Conservation (phyloP, 1,284 basidiomycete genomes). For the Meripilus lineatus region DNA sequence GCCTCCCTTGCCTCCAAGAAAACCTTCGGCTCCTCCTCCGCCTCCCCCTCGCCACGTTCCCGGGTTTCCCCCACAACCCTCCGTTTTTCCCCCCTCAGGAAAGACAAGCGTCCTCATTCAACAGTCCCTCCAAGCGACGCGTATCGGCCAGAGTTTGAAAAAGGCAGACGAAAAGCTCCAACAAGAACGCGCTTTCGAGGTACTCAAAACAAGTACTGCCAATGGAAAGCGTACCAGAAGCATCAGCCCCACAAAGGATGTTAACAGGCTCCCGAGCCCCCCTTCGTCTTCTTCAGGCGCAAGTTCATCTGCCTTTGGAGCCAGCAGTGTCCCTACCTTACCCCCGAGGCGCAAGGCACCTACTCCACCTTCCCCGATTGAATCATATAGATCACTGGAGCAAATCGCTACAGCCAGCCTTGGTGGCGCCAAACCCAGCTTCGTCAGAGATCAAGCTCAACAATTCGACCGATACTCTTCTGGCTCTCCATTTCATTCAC, state of each 20-base stretch:
- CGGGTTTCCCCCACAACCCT: constrained; percentile 10
- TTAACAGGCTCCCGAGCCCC: constrained; percentile 7
- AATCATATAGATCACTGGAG: constrained; percentile 28
- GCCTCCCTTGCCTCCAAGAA: constrained; percentile 26
- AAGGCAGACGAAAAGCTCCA: constrained; percentile 63
- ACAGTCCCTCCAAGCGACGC: constrained; percentile 65
- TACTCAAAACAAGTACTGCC: constrained; percentile 43
- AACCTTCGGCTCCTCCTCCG: constrained; percentile 23
- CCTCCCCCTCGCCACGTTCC: constrained; percentile 28
- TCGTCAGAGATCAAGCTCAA: constrained; percentile 10
- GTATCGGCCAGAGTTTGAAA: constrained; percentile 62
- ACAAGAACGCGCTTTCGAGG: constrained; percentile 62
- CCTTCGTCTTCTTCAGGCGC: constrained; percentile 14
- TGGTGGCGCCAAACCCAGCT: constrained; percentile 7
- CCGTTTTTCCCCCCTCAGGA: constrained; percentile 15
- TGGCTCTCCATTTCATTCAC: constrained; percentile 7
- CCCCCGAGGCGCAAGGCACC: constrained; percentile 28
- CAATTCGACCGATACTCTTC: constrained; percentile 17
- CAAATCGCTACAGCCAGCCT: constrained; percentile 37
- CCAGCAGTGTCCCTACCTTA: constrained; percentile 14
- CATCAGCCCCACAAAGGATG: constrained; percentile 24
- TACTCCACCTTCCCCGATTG: constrained; percentile 28
- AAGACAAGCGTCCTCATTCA: constrained; percentile 44
- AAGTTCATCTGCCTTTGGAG: constrained; percentile 9
- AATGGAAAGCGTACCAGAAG: constrained; percentile 22